Evolutionary conservation across 768 basidiomycete species (phyloP).

Genomic region (Tricholoma furcatifolium): DNA sequence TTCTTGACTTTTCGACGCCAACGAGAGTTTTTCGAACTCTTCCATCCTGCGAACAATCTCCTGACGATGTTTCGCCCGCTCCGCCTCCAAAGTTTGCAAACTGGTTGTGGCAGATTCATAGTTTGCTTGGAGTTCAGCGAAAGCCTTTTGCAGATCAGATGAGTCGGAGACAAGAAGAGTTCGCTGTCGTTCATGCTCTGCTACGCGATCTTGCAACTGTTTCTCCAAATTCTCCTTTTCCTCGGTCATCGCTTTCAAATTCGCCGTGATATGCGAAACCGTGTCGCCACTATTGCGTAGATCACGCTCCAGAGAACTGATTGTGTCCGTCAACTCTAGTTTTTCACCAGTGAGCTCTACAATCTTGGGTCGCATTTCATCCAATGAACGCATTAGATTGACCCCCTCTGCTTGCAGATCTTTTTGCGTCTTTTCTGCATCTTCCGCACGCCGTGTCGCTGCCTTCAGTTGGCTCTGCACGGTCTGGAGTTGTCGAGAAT

Average conservation of each 20-base stretch:
- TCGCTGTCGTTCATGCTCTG: conserved; percentile 53
- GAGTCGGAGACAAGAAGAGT: conserved; percentile 46
- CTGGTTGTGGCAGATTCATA: conserved; percentile 53
- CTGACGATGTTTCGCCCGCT: conserved; percentile 60
- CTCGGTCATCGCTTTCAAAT: conserved; percentile 52
- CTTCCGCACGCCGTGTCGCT: conserved; percentile 67
- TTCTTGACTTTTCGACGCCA: conserved; percentile 42
- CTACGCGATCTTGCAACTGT: conserved; percentile 43
- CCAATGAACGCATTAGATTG: conserved; percentile 74
- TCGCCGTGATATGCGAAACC: conserved; percentile 62
- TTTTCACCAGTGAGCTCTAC: conserved; percentile 76
- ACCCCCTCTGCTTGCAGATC: conserved; percentile 77
- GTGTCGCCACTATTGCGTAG: conserved; percentile 53
- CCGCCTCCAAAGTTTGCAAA: conserved; percentile 59
- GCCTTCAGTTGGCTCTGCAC: conserved; percentile 64
- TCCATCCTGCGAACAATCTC: conserved; percentile 52
- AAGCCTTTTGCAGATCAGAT: conserved; percentile 61
- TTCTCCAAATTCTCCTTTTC: conserved; percentile 46
- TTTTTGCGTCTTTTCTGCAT: conserved; percentile 69
- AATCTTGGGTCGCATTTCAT: conserved; percentile 85
- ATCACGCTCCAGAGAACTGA: conserved; percentile 52
- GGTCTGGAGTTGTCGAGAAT: conserved; percentile 56
- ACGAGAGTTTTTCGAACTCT: conserved; percentile 54
- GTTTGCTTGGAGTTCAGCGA: conserved; percentile 60
- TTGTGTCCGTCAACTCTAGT: conserved; percentile 64